These are phyloP conservation scores for Breynia disticha DNA, from an alignment of 441 rosid genomes.

Conservation along the genomic window DNA sequence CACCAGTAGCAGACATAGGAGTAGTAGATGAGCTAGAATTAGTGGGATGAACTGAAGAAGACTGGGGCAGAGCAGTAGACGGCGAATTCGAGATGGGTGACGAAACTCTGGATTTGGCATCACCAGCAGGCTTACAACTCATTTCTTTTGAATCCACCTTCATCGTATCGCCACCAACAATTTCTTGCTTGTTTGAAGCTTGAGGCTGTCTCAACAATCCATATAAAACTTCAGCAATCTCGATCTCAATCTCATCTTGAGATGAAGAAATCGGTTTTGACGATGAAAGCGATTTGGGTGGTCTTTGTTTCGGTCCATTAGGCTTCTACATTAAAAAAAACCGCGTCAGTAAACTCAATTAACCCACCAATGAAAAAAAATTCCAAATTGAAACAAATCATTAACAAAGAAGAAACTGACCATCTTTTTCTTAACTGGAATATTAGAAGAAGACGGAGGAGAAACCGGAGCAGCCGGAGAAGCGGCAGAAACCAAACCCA, in stretches of 20 bases:
- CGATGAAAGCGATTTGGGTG: slow-evolving; percentile 43
- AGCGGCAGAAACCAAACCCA: slow-evolving; percentile 55
- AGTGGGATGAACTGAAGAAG: slow-evolving; percentile 40
- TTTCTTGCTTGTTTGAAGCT: slow-evolving; percentile 54
- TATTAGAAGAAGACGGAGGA: slow-evolving; percentile 82
- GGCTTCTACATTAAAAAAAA: slow-evolving; percentile 44
- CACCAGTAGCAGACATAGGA: slow-evolving; percentile 54
- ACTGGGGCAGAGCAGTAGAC: slow-evolving; percentile 26
- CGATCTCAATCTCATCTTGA: slow-evolving; percentile 85
- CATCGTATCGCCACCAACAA: slow-evolving; percentile 22
- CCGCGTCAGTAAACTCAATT: slow-evolving; percentile 12
- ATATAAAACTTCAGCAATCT: slow-evolving; percentile 89
- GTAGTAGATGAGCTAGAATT: slow-evolving; percentile 49
- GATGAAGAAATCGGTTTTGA: slow-evolving; percentile 41
- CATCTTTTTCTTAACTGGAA: slow-evolving; percentile 71
- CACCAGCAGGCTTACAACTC: slow-evolving; percentile 26
- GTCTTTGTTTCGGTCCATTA: slow-evolving; percentile 60
- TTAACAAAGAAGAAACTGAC: too few species aligned
- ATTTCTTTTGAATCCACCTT: slow-evolving; percentile 29
- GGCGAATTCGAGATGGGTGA: slow-evolving; percentile 76
- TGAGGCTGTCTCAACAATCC: slow-evolving; percentile 87
- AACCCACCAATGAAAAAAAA: too few species aligned
- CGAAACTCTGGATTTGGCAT: slow-evolving; percentile 77
- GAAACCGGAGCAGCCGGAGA: slow-evolving; percentile 67
- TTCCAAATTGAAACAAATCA: too few species aligned